Evolutionary conservation across 2,329 filamentous ascomycete genomes (phyloP).

Genomic region (Fusarium transvaalense): DNA sequence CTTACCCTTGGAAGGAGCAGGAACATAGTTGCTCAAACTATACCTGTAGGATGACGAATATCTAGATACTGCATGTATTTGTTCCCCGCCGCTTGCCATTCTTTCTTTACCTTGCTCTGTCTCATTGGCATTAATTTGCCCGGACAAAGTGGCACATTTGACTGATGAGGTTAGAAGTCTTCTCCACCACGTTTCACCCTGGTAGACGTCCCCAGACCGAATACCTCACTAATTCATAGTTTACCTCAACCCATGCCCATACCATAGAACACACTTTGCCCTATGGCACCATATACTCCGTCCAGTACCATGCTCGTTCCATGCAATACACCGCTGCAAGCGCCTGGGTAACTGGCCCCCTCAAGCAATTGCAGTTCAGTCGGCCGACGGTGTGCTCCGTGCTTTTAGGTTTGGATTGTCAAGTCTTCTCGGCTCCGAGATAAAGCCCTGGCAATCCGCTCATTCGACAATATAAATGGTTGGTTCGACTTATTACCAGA

Average conservation of each 20-base stretch:
- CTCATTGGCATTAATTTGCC: conserved; percentile 12
- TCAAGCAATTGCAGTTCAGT: conserved; percentile 39
- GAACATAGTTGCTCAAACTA: background rate
- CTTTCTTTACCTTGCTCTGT: conserved; percentile 10
- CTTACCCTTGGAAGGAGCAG: background rate
- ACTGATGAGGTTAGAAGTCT: conserved; percentile 30
- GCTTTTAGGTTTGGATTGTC: conserved; percentile 26
- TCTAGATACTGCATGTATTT: background rate
- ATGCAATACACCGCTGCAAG: conserved; percentile 34
- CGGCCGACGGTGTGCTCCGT: conserved; percentile 39
- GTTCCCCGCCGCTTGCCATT: conserved; percentile 6
- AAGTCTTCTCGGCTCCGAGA: conserved; percentile 45
- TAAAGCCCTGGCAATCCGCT: conserved; percentile 1
- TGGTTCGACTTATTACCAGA: conserved; percentile 2
- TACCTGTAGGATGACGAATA: background rate
- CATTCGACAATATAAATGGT: conserved; percentile 6
- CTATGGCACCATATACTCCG: conserved; percentile 30
- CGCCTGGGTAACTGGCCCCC: conserved; percentile 18
- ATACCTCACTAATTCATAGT: conserved; percentile 14
- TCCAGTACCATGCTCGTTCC: conserved; percentile 23
- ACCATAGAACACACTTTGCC: conserved; percentile 8
- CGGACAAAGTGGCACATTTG: conserved; percentile 22
- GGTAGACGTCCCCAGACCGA: conserved; percentile 35
- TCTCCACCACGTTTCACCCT: conserved; percentile 37
- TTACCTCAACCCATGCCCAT: background rate